Evolutionary conservation across 2,329 filamentous ascomycete genomes (phyloP).

Genomic region (Colletotrichum orbiculare): DNA sequence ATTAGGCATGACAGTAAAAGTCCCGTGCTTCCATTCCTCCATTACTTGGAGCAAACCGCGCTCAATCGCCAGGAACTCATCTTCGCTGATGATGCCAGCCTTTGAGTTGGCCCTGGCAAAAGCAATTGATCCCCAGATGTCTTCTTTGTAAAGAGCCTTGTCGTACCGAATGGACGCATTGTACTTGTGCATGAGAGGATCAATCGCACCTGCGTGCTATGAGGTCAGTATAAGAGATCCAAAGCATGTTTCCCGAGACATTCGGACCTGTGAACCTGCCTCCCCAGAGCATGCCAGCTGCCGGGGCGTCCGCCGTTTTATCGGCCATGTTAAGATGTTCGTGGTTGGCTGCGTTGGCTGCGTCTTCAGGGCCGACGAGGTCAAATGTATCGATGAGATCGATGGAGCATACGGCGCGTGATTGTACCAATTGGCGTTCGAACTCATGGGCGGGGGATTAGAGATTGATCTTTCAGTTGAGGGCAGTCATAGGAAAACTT

Average conservation of each 20-base stretch:
- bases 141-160: constrained; percentile 72
- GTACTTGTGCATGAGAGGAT: constrained; percentile 53
- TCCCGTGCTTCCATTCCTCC: constrained; percentile 43
- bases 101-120: constrained; percentile 73
- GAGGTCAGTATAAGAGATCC: constrained; percentile 15
- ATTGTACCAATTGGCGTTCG: constrained; percentile 2
- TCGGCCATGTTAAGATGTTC: constrained; percentile 9
- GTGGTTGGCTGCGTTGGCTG: constrained; percentile 2
- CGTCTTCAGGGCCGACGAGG: constrained; percentile 7
- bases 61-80: constrained; percentile 72
- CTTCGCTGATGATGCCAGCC: constrained; percentile 68
- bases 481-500: neutral
- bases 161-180: constrained; percentile 77
- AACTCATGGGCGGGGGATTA: constrained; percentile 1
- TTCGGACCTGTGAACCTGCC: constrained; percentile 57
- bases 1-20: constrained; percentile 40
- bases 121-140: constrained; percentile 73
- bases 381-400: neutral
- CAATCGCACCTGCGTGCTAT: constrained; percentile 25
- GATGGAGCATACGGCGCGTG: neutral
- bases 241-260: constrained; percentile 25
- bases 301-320: constrained; percentile 43
- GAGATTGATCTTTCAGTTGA: neutral
- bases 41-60: constrained; percentile 61
- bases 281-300: constrained; percentile 38